A percentile compares a stretch with the other conserved stretches of the same genome.
These are phyloP conservation scores for Fomitopsis pinicola DNA, from an alignment of 1,284 basidiomycete genomes.

Conservation along the genomic window DNA sequence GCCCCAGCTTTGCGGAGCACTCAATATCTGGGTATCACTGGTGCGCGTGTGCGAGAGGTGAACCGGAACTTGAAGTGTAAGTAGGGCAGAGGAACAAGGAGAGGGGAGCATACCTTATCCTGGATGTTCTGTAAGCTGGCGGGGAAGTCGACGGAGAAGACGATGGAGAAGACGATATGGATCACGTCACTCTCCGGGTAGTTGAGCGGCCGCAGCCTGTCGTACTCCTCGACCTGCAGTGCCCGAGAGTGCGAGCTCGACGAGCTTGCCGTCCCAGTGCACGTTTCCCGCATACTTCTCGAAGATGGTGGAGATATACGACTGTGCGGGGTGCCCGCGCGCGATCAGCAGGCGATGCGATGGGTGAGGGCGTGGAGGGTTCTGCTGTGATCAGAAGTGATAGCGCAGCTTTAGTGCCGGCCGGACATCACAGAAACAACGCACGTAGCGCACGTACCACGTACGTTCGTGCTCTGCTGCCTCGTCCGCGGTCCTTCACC, in stretches of 20 bases:
- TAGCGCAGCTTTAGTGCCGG: too few species aligned
- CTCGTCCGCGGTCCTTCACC: too few species aligned
- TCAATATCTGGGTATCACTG: slow-evolving; percentile 97
- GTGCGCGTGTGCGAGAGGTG: slow-evolving; percentile 3
- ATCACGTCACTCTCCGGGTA: slow-evolving; percentile 98
- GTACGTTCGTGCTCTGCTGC: too few species aligned
- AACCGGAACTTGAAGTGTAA: too few species aligned
- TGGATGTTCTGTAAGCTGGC: slow-evolving; percentile 91
- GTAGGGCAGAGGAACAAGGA: neutral
- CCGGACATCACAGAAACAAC: too few species aligned
- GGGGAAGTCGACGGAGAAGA: slow-evolving; percentile 96
- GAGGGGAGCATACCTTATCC: slow-evolving; percentile 65
- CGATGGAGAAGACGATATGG: slow-evolving; percentile 96
- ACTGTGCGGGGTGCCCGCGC: slow-evolving; percentile 40
- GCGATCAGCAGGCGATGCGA: neutral
- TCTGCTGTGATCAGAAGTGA: too few species aligned
- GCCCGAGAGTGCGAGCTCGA: slow-evolving; percentile 97
- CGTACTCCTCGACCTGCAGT: slow-evolving; percentile 99
- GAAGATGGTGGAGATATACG: slow-evolving; percentile 97
- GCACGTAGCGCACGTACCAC: too few species aligned
- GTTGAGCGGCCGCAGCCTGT: slow-evolving; percentile 88
- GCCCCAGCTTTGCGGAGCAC: slow-evolving; percentile 90
- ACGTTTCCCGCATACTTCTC: slow-evolving; percentile 96
- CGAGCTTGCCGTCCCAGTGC: slow-evolving; percentile 82
- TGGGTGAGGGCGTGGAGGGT: too few species aligned